Base-by-base conservation (phyloP, 2,329 filamentous ascomycete genomes). In the Trichoderma brevicompactum region DNA sequence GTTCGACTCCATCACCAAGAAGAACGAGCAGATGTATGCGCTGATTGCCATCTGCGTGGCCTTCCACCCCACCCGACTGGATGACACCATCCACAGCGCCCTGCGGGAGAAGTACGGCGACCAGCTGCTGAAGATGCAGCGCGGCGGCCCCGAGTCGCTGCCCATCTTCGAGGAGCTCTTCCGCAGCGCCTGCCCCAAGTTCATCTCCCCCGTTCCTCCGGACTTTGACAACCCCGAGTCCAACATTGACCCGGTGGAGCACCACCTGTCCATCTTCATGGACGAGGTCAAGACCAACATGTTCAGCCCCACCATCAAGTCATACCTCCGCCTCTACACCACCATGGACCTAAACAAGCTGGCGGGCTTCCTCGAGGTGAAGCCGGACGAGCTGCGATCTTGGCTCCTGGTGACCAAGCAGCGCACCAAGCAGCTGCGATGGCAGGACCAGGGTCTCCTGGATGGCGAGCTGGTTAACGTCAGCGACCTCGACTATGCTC, bases 1-100 rank as follows among this genome's bases (percentile, higher is more conserved):
- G 83, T 98, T 97, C 83, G 95, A 99, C 80, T 96, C 92, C 69
- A 97, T 98, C 80, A 94, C 92, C 75, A 99, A 99, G 91, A 98
- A 98, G 89, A 98, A 97, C 80, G 95, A 99, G 80, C 95, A 99
- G 85, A 98, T 99, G 94, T 97, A 97, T 79, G 95, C 95, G 44
- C 87, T 99, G 72, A 96, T 99, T 73, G 94, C 95, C 79, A 98
- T 99, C 82, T 99, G 95, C 80, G 94, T 98, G 65, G 94, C 95
- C 70, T 96, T 99, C 86, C 92, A 97, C 82, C 95, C 95, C 66
- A 98, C 94, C 65, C 89, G 95, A 73, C 88, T 99, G 74, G 95
- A 99, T 78, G 95, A 99, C 85, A 98, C 94, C 77, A 97, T 99
- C 83, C 95, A 99, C 88, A 96, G 92, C 68, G 93, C 94, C 69